Evolutionary conservation across 345 rosid genomes (phyloP), one percentile per base, ranked within the genome.

Genomic region (Draba incana): DNA sequence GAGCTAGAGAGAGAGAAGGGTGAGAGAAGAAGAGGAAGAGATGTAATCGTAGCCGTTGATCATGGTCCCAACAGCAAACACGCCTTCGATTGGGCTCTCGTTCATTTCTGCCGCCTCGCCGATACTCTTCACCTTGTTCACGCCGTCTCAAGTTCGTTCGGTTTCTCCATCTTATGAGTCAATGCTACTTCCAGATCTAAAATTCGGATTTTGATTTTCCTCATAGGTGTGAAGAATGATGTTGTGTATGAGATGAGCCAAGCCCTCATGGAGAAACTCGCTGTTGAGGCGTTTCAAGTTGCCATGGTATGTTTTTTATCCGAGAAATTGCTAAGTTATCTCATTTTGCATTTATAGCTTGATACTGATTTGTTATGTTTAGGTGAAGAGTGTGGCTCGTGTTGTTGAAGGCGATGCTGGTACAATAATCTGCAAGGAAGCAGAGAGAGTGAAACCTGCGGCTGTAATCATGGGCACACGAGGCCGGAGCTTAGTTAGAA

Each of bases 391-490:
- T 31, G 81, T 62, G 13, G 96, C 96, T 74, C 79, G 91, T 24
- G 66, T 92, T 37, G 89, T 92, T 33, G 88, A 89, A 81, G 98
- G 96, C 0, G 92, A 92, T 43, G 79, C 96, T 0, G 94, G 88
- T 35, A 86, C 83, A 58, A 85, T 81, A 5, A 92, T 92, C 41
- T 89, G 96, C 80, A 79, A 71, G 80, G 95, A 92, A 81, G 95
- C 98, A 57, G 90, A 84, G 63, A 86, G 78, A 70, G 6, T 92
- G 62, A 87, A 69, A 79, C 98, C 98, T 37, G 98, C 87, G 5
- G 98, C 96, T 59, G 98, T 92, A 10, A 85, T 92, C 6, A 75
- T 92, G 89, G 92, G 96, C 20, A 92, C 92, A 43, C 82, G 95
- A 80, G 98, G 98, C 69, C 82, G 98, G 72, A 69, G 89, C 88